These are phyloP conservation scores for Ramalina peruviana DNA, from an alignment of 495 filamentous ascomycete genomes.

Conservation along the genomic window DNA sequence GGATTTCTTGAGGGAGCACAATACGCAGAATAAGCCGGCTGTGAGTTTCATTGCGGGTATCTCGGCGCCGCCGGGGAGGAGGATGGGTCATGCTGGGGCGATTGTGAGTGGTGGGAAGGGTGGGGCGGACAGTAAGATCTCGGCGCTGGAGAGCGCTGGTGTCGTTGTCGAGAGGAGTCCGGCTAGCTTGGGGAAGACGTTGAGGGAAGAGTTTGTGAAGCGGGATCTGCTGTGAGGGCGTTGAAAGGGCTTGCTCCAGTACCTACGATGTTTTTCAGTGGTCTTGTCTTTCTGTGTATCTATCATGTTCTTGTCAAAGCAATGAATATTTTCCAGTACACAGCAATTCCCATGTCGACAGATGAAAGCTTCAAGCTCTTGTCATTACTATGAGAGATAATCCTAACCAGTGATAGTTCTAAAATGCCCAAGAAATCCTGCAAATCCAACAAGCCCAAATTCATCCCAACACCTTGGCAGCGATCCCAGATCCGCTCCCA, in stretches of 20 bases:
- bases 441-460: neutral
- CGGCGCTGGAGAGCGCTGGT: slow-evolving; percentile 81
- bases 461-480: neutral
- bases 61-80: slow-evolving; percentile 83
- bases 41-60: slow-evolving; percentile 98
- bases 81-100: slow-evolving; percentile 97
- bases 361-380: too few relatives aligned
- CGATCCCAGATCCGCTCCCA: neutral
- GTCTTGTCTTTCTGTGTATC: too few relatives aligned
- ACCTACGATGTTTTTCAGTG: too few relatives aligned
- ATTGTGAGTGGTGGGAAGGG: slow-evolving; percentile 97
- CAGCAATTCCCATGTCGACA: too few relatives aligned
- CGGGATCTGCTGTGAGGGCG: slow-evolving; percentile 70
- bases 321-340: too few relatives aligned
- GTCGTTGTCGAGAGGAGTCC: slow-evolving; percentile 95
- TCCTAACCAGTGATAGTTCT: too few relatives aligned
- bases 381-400: too few relatives aligned
- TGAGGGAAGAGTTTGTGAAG: slow-evolving; percentile 91
- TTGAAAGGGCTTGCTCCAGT: too few relatives aligned
- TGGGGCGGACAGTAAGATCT: slow-evolving; percentile 94
- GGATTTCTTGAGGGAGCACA: slow-evolving; percentile 85
- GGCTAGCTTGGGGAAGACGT: slow-evolving; percentile 75
- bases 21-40: slow-evolving; percentile 85
- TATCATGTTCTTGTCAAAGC: too few relatives aligned
- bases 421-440: too few relatives aligned